Base-by-base conservation (phyloP, 768 basidiomycete genomes). In the Leccinum longicurvipes region DNA sequence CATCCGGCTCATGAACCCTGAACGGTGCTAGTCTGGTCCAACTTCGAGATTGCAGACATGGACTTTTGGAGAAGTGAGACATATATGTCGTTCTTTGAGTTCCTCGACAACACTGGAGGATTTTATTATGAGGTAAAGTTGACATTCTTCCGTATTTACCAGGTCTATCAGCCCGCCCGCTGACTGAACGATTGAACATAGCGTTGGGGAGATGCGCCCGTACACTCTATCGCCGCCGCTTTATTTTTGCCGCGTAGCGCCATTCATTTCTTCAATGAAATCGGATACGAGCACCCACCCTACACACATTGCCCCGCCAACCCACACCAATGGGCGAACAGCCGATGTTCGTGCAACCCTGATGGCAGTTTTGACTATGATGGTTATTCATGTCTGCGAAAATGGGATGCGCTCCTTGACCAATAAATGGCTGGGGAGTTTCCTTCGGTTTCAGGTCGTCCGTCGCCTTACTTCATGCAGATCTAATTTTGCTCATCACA, bases 131-230 rank as follows among this genome's bases (percentile, higher is more conserved):
- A 94, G 85, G 88, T 76, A 58, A n/a, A 41, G 53, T 51, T 12
- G 15, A 4, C 32, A 19, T 10, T n/a, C n/a, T 45, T 23, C 17
- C 6, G 14, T 31, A 9, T 41, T 3, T n/a, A 24, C 14, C 14
- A 47, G 31, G 10, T 14, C 10, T 23, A 45, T 41, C 44, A 17
- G n/a, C 47, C 15, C 15, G 10, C 27, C 31, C 10, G 52, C 54
- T 47, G 4, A n/a, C 46, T 53, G 2, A 58, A 47, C 15, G 36
- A 27, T 56, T 24, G 14, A 12, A 45, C 25, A 25, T 60, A 91
- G 83, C 85, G 92, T 29, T 94, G 93, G 93, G 96, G 96, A 48
- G 96, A 98, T 74, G 96, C 96, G 17, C 85, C 84, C 3, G 89
- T 93, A 8, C 91, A 94, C 68, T 90, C 87, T 51, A 94, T 98